These are phyloP conservation scores for Lachancea sp. DNA, from an alignment of 805 yeast species.

Conservation along the genomic window DNA sequence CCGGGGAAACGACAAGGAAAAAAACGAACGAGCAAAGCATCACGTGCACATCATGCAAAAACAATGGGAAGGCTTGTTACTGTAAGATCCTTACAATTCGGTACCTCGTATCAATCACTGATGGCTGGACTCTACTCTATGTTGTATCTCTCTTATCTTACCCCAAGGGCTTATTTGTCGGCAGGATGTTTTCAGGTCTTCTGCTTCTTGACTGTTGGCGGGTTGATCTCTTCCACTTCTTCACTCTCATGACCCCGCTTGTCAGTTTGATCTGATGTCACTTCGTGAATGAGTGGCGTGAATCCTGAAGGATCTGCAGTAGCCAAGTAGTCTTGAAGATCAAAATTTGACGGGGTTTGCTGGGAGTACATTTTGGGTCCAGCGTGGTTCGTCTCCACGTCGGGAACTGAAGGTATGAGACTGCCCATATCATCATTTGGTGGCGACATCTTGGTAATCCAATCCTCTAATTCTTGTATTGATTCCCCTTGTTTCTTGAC, in stretches of 20 bases:
- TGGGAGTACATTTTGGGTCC: neutral
- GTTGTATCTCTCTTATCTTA: too few relatives aligned
- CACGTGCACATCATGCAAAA: constrained; percentile 2
- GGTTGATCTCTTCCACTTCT: neutral
- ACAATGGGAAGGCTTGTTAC: neutral
- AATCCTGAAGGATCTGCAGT: constrained; percentile 5
- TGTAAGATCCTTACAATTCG: neutral
- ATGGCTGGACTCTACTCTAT: too few relatives aligned
- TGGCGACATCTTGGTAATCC: constrained; percentile 16
- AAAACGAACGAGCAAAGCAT: too few relatives aligned
- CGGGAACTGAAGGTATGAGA: constrained; percentile 4
- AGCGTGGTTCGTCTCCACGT: constrained; percentile 1
- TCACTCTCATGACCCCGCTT: constrained; percentile 2
- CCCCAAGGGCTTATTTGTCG: too few relatives aligned
- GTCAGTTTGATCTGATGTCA: neutral
- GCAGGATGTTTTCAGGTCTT: neutral
- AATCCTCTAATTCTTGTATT: constrained; percentile 30
- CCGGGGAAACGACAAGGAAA: too few relatives aligned
- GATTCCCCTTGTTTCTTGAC: constrained; percentile 30
- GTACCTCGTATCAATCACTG: too few relatives aligned
- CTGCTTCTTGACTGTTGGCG: constrained; percentile 3
- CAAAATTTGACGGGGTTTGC: constrained; percentile 10
- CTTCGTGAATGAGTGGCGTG: constrained; percentile 8
- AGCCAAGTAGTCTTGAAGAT: constrained; percentile 16
- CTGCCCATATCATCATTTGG: constrained; percentile 6